A percentile compares a stretch with the other conserved stretches of the same genome.
These are phyloP conservation scores for Pichia sp. DNA, from an alignment of 1,139 yeast genomes.

Conservation along the genomic window DNA sequence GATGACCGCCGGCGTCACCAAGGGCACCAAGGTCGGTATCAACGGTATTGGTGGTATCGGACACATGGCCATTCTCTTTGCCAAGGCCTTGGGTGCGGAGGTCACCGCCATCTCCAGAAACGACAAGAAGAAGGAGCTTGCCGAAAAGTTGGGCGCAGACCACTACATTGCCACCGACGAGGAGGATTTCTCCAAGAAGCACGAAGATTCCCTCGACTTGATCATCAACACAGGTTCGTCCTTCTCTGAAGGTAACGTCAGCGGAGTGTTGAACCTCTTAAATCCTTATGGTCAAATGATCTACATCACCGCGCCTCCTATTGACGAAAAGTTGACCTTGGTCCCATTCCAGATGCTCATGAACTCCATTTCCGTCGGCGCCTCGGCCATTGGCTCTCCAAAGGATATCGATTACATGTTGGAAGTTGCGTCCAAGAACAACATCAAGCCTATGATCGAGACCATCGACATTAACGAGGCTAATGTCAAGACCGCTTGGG, in stretches of 20 bases:
- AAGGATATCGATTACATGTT: conserved; percentile 53
- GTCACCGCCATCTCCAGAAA: conserved; percentile 53
- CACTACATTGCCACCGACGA: conserved; percentile 48
- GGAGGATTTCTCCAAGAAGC: conserved; percentile 30
- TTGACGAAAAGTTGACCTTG: conserved; percentile 30
- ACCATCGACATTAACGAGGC: conserved; percentile 47
- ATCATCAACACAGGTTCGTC: conserved; percentile 47
- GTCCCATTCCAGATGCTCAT: conserved; percentile 29
- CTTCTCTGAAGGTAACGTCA: conserved; percentile 36
- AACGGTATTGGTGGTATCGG: conserved; percentile 60
- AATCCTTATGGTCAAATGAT: conserved; percentile 41
- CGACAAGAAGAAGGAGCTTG: conserved; percentile 45
- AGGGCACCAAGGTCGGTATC: conserved; percentile 45
- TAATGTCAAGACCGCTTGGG: conserved; percentile 46
- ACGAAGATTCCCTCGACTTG: conserved; percentile 42
- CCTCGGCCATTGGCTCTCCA: conserved; percentile 41
- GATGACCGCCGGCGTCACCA: conserved; percentile 36
- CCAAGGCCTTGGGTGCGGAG: conserved; percentile 54
- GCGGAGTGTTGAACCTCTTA: conserved; percentile 35
- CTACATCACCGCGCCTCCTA: conserved; percentile 45
- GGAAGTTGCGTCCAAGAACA: conserved; percentile 48
- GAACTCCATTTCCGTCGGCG: conserved; percentile 35
- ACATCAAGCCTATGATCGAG: conserved; percentile 57
- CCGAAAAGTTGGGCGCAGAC: conserved; percentile 49
- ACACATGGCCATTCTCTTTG: conserved; percentile 52